Evolutionary conservation across 1,284 basidiomycete genomes (phyloP).

Genomic region (Earliella scabrosa): DNA sequence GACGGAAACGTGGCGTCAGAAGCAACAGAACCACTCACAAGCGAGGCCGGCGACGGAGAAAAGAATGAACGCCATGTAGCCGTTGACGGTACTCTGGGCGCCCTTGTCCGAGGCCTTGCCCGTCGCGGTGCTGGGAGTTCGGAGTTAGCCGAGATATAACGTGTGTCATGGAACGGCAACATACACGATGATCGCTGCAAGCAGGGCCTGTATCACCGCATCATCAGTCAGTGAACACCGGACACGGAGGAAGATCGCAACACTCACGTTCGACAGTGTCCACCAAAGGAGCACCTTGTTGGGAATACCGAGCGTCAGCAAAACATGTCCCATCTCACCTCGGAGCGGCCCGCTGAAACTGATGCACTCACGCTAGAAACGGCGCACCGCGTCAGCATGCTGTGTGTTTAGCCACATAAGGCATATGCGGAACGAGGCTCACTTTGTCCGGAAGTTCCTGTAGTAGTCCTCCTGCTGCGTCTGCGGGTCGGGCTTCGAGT

Average conservation of each 20-base stretch:
- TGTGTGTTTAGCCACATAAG: slow-evolving; percentile 3
- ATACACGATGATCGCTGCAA: slow-evolving; percentile 76
- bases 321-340: slow-evolving; percentile 8
- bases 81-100: slow-evolving; percentile 61
- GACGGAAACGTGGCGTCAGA: not conserved
- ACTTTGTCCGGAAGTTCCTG: slow-evolving; percentile 86
- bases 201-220: slow-evolving; percentile 52
- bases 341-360: not conserved
- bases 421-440: slow-evolving; percentile 16
- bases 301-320: slow-evolving; percentile 8
- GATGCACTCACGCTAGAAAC: slow-evolving; percentile 29
- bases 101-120: slow-evolving; percentile 46
- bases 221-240: slow-evolving; percentile 8
- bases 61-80: slow-evolving; percentile 83
- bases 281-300: slow-evolving; percentile 73
- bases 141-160: slow-evolving; percentile 22
- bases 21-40: slow-evolving; percentile 51
- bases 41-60: slow-evolving; percentile 88
- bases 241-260: slow-evolving; percentile 12
- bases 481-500: slow-evolving; percentile 62
- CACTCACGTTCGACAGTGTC: slow-evolving; percentile 79
- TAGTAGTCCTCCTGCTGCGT: slow-evolving; percentile 91
- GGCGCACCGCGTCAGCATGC: slow-evolving; percentile 10
- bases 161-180: slow-evolving; percentile 11
- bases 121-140: slow-evolving; percentile 50